Percentiles rank a stretch among this genome's conserved stretches.
Conservation (phyloP, 306 rosid genomes). For the Acacia confusa region DNA sequence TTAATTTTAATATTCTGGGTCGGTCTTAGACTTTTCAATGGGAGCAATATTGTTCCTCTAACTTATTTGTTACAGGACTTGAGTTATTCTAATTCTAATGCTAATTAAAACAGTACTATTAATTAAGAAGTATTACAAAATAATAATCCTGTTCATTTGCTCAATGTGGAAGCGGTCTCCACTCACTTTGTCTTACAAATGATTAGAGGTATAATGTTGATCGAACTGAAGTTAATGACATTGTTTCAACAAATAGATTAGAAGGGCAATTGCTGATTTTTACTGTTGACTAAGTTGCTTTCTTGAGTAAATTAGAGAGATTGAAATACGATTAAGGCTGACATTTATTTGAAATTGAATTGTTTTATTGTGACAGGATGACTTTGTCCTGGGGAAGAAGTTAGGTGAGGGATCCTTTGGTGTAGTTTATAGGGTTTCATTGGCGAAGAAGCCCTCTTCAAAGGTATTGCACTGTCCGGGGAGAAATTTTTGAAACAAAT, state of each 20-base stretch:
- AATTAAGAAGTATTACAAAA: not conserved
- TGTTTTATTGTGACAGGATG: constrained; percentile 63
- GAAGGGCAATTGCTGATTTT: not conserved
- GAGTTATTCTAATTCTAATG: not conserved
- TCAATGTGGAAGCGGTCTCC: not conserved
- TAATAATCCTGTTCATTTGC: not conserved
- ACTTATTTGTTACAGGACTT: not conserved
- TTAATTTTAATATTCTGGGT: not conserved
- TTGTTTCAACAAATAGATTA: not conserved
- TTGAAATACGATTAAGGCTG: not conserved
- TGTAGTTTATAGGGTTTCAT: constrained; percentile 74
- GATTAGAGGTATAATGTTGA: not conserved
- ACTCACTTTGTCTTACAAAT: not conserved
- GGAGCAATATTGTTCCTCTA: not conserved
- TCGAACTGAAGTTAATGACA: not conserved
- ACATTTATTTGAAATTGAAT: not conserved
- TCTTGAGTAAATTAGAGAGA: not conserved
- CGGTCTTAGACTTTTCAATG: not conserved
- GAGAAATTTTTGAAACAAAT: not conserved
- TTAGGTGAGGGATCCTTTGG: constrained; percentile 98
- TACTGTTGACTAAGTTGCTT: not conserved
- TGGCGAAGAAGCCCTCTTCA: constrained; percentile 68
- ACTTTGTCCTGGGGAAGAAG: constrained; percentile 87
- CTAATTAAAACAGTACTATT: not conserved
- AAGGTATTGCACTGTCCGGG: constrained; percentile 51